Conservation (phyloP, 345 rosid species). For the Xanthoceras sorbifolium region DNA sequence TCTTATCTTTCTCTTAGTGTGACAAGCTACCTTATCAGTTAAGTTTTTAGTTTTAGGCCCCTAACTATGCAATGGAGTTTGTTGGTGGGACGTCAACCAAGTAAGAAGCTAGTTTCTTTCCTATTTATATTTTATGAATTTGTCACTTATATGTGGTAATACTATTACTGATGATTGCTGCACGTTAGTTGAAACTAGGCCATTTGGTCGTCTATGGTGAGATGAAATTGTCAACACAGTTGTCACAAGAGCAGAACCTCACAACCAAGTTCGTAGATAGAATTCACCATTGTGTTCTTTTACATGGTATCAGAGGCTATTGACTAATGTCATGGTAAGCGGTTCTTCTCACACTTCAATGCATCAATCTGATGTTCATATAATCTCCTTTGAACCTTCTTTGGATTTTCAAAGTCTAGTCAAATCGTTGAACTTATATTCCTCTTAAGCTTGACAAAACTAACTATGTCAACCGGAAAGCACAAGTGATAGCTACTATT, state of each 20-base stretch:
- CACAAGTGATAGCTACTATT: too few relatives aligned
- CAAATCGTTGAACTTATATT: too few relatives aligned
- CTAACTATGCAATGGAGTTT: slow-evolving; percentile 40
- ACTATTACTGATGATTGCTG: not conserved
- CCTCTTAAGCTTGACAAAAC: too few relatives aligned
- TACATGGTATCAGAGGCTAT: too few relatives aligned
- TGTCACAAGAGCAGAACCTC: slow-evolving; percentile 49
- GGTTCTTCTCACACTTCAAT: too few relatives aligned
- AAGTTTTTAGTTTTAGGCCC: slow-evolving; percentile 33
- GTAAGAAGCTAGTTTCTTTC: slow-evolving; percentile 22
- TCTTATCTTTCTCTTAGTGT: not conserved
- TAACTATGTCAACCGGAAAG: too few relatives aligned
- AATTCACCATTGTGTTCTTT: too few relatives aligned
- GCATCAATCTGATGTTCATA: too few relatives aligned
- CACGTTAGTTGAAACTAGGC: slow-evolving; percentile 23
- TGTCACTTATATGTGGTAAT: not conserved
- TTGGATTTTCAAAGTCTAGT: too few relatives aligned
- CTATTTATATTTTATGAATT: not conserved
- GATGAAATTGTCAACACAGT: slow-evolving; percentile 39
- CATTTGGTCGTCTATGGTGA: slow-evolving; percentile 49
- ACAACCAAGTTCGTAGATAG: slow-evolving; percentile 32
- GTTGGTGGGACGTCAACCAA: slow-evolving; percentile 29
- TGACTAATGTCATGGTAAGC: too few relatives aligned
- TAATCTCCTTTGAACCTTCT: too few relatives aligned
- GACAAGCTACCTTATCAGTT: not conserved